A percentile compares a stretch with the other conserved stretches of the same genome.
phyloP scores from a whole-genome alignment of 495 filamentous ascomycete genomes.

The Daldinia childiae region DNA sequence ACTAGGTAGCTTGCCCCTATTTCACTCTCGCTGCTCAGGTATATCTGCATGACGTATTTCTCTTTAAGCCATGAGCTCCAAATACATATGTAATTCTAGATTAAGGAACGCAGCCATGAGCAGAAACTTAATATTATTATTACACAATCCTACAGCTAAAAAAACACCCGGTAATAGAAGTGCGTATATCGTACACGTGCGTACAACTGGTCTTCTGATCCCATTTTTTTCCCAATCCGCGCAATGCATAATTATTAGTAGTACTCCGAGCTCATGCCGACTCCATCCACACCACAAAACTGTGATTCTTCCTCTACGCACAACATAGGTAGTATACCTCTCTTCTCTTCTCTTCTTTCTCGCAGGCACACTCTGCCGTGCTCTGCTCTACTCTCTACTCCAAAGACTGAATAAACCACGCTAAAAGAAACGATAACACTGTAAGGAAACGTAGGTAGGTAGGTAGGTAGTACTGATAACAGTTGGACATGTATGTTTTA shows the following conservation, averaged over 20 bases:
- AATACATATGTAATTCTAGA: not conserved
- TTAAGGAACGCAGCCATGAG: not conserved
- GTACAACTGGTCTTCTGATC: not conserved
- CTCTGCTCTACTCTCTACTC: not conserved
- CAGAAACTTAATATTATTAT: conserved; percentile 13
- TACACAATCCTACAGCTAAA: conserved; percentile 29
- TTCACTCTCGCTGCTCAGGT: not conserved
- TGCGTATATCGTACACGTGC: conserved; percentile 26
- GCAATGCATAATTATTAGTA: conserved; percentile 2
- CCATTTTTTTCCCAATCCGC: conserved; percentile 2
- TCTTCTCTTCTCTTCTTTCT: not conserved
- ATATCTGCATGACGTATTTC: not conserved
- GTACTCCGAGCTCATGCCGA: not conserved
- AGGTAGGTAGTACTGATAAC: conserved; percentile 1
- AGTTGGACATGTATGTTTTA: not conserved
- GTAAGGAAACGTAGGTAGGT: conserved; percentile 2
- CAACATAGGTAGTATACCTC: not conserved
- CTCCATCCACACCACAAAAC: not conserved
- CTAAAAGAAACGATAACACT: not conserved
- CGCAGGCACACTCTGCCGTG: not conserved
- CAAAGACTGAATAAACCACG: not conserved
- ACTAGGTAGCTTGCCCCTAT: not conserved
- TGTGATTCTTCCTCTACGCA: not conserved
- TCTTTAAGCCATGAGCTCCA: not conserved
- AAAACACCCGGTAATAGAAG: conserved; percentile 9